Conservation (phyloP, 495 filamentous ascomycete genomes). For the Xylaria venustula region DNA sequence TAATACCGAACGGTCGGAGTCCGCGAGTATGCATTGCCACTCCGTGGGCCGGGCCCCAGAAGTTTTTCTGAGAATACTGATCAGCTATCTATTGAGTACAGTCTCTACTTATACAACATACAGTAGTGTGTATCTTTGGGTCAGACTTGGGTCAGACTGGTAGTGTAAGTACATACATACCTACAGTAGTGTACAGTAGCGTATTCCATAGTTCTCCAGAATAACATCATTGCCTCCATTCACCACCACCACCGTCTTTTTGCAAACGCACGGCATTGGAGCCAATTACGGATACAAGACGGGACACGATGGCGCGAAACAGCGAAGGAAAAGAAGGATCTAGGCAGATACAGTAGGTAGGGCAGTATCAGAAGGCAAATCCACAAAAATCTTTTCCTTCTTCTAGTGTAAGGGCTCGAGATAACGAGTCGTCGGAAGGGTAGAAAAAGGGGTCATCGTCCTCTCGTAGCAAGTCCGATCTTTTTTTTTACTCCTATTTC, state of each 20-base stretch:
- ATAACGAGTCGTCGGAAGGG: not conserved
- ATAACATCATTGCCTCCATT: too few species aligned
- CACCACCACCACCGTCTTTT: too few species aligned
- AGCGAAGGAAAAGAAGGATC: not conserved
- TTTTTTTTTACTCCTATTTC: not conserved
- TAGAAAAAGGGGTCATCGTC: not conserved
- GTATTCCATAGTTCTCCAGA: too few species aligned
- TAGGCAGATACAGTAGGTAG: not conserved
- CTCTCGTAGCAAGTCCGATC: not conserved
- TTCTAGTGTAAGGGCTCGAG: too few species aligned
- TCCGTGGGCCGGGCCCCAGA: constrained; percentile 14
- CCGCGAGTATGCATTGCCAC: constrained; percentile 5
- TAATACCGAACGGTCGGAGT: not conserved
- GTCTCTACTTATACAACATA: not conserved
- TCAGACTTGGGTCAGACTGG: too few species aligned
- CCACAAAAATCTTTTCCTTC: too few species aligned
- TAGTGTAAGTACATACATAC: too few species aligned
- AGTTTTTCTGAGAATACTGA: constrained; percentile 13
- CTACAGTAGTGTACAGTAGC: too few species aligned
- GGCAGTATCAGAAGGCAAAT: not conserved
- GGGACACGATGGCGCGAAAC: constrained; percentile 4
- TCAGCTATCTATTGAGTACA: constrained; percentile 6
- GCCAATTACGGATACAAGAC: constrained; percentile 1
- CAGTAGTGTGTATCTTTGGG: too few species aligned
- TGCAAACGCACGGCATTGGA: not conserved